Percentiles rank a stretch among this genome's conserved stretches.
Conservation (phyloP, 768 basidiomycete species). For the Kockovaella imperatae region DNA sequence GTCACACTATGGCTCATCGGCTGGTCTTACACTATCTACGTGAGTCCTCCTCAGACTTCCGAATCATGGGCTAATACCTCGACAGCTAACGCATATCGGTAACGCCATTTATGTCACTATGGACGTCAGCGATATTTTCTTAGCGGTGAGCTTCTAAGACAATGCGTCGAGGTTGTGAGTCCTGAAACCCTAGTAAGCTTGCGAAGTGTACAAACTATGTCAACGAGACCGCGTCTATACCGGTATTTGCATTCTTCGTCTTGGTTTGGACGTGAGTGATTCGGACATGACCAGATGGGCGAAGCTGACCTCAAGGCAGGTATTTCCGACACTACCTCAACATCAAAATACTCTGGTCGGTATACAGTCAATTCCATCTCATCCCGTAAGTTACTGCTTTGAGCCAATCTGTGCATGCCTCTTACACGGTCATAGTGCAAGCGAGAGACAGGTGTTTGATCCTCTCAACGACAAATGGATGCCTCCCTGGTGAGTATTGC, state of each 20-base stretch:
- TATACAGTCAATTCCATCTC: slow-evolving; percentile 68
- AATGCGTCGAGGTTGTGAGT: neutral
- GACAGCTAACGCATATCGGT: slow-evolving; percentile 69
- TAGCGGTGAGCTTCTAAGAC: slow-evolving; percentile 57
- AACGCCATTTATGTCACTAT: slow-evolving; percentile 90
- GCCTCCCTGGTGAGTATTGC: slow-evolving; percentile 50
- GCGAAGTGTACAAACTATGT: slow-evolving; percentile 87
- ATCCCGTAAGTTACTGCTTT: slow-evolving; percentile 53
- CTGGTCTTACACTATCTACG: slow-evolving; percentile 50
- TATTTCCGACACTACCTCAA: slow-evolving; percentile 94
- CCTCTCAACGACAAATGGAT: slow-evolving; percentile 63
- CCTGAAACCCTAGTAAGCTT: slow-evolving; percentile 48
- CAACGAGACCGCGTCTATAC: slow-evolving; percentile 53
- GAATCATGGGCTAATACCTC: slow-evolving; percentile 40
- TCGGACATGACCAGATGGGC: neutral
- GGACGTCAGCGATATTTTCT: slow-evolving; percentile 85
- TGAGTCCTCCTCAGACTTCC: slow-evolving; percentile 46
- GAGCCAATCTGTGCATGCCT: neutral
- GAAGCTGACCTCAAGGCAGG: slow-evolving; percentile 46
- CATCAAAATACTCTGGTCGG: slow-evolving; percentile 74
- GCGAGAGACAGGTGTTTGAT: slow-evolving; percentile 12
- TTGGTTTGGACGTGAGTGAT: slow-evolving; percentile 68
- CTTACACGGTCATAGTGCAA: slow-evolving; percentile 6
- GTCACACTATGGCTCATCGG: slow-evolving; percentile 92
- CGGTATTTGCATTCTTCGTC: slow-evolving; percentile 61